Evolutionary conservation across 192 early-diverging fungal species (phyloP).

Genomic region (Podila horticola): DNA sequence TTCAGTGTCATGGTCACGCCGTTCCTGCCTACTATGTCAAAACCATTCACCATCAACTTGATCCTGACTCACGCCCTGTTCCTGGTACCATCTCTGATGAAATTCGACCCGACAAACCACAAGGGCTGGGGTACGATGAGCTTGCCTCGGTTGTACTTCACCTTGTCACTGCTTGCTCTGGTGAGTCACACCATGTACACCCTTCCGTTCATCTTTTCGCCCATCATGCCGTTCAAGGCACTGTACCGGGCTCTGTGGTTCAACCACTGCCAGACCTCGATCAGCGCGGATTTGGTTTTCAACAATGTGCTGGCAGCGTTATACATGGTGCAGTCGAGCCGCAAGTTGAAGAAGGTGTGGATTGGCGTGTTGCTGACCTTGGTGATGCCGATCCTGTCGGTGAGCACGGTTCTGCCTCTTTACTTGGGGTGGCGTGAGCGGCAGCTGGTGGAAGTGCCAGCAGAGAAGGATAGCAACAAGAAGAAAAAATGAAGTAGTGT

Average conservation of each 20-base stretch:
- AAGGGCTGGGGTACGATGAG: conserved; percentile 18
- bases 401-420: conserved; percentile 37
- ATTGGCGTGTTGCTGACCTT: conserved; percentile 16
- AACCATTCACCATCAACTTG: conserved; percentile 28
- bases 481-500: conserved; percentile 6
- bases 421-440: conserved; percentile 46
- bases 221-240: conserved; percentile 31
- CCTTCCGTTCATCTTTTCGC: conserved; percentile 34
- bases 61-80: conserved; percentile 40
- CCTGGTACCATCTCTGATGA: conserved; percentile 30
- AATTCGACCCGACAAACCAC: conserved; percentile 30
- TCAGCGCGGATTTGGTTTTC: conserved; percentile 45
- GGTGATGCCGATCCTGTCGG: conserved; percentile 32
- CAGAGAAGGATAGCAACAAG: not conserved
- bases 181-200: conserved; percentile 31
- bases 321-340: conserved; percentile 40
- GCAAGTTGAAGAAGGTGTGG: conserved; percentile 24
- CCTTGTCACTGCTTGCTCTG: conserved; percentile 28
- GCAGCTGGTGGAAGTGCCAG: conserved; percentile 11
- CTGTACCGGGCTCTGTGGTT: conserved; percentile 34
- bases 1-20: conserved; percentile 41
- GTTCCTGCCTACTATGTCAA: conserved; percentile 30
- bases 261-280: conserved; percentile 50
- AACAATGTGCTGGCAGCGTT: conserved; percentile 37
- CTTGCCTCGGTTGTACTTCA: conserved; percentile 31